Percentiles rank a stretch among this genome's conserved stretches.
phyloP scores from a whole-genome alignment of 23 red algal genomes.

The Gracilaria caudata region DNA sequence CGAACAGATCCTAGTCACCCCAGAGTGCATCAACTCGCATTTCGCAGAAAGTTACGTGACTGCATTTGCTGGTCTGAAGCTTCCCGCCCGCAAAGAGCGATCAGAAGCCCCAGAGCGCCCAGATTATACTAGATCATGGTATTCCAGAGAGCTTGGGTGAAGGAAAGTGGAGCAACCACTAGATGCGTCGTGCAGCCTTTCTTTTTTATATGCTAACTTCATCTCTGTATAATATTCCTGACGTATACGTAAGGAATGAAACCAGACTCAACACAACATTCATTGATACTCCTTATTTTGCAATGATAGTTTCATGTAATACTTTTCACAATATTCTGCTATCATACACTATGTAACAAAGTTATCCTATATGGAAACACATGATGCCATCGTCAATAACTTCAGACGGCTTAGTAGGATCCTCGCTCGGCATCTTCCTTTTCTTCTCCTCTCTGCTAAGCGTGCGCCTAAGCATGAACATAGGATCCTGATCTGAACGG shows the following conservation, averaged over 20 bases:
- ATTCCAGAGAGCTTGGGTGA: slow-evolving; percentile 52
- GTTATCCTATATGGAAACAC: slow-evolving; percentile 66
- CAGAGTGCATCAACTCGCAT: slow-evolving; percentile 54
- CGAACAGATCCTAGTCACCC: slow-evolving; percentile 45
- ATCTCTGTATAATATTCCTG: not conserved
- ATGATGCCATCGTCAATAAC: slow-evolving; percentile 75
- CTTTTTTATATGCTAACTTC: not conserved
- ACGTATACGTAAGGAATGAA: not conserved
- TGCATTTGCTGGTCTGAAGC: slow-evolving; percentile 43
- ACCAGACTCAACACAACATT: not conserved
- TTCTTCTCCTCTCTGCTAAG: slow-evolving; percentile 73
- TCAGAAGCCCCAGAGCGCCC: not conserved
- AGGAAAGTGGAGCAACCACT: not conserved
- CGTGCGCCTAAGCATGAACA: slow-evolving; percentile 93
- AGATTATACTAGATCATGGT: slow-evolving; percentile 33
- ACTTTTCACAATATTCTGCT: slow-evolving; percentile 16
- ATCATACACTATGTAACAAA: slow-evolving; percentile 30
- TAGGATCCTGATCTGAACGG: slow-evolving; percentile 82
- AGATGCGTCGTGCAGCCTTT: not conserved
- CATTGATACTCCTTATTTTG: not conserved
- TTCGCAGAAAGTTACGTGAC: slow-evolving; percentile 51
- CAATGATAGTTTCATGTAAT: slow-evolving; percentile 9
- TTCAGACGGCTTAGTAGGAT: slow-evolving; percentile 18
- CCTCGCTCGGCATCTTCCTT: not conserved
- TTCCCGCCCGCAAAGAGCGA: slow-evolving; percentile 23